Base-by-base conservation (phyloP, 2,329 filamentous ascomycete genomes). In the Celoporthe dispersa region DNA sequence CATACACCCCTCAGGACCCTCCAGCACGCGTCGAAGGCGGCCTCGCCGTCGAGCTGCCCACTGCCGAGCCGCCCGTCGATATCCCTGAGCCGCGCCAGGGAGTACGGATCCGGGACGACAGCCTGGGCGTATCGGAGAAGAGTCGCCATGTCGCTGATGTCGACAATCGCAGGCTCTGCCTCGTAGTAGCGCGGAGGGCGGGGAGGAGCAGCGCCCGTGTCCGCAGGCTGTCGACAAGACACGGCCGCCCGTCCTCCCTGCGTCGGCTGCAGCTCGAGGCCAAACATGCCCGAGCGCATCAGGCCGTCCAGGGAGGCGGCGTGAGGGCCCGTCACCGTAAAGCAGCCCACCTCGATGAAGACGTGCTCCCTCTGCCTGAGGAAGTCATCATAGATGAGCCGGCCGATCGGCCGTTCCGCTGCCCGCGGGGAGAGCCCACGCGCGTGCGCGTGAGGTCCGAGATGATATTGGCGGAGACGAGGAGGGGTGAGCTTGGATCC, bases 1-100 rank as follows among this genome's bases (percentile, higher is more conserved):
- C 9, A 12, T 11, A 25, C 12, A 1, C n/a, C 11, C 51, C 51
- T 28, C n/a, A 55, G 51, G 12, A 28, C 25, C 51, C 25, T 9
- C n/a, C 51, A 28, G 51, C 51, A 55, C 51, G 51, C 51, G 51
- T 55, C 51, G 12, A 55, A 55, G 51, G 51, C 25, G n/a, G n/a
- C 12, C 9, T 55, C 51, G 12, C 51, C 9, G 25, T 55, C 51
- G n/a, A 55, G 51, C 51, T 55, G n/a, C 11, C 25, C 51, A 9
- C 12, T 28, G 25, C 44, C 44, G 44, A 48, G n/a, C 44, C 44
- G 44, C 44, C n/a, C 44, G 19, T 11, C 44, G 2, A 48, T 48
- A 7, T 48, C 44, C 8, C 22, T 8, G 44, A 48, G 44, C 19
- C 22, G 44, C 7, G 44, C 44, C 44, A 48, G 44, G 44, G 44